Evolutionary conservation across 768 basidiomycete species (phyloP), one percentile per base, ranked within the genome.

Genomic region (Brasilioporus rufonigricans): DNA sequence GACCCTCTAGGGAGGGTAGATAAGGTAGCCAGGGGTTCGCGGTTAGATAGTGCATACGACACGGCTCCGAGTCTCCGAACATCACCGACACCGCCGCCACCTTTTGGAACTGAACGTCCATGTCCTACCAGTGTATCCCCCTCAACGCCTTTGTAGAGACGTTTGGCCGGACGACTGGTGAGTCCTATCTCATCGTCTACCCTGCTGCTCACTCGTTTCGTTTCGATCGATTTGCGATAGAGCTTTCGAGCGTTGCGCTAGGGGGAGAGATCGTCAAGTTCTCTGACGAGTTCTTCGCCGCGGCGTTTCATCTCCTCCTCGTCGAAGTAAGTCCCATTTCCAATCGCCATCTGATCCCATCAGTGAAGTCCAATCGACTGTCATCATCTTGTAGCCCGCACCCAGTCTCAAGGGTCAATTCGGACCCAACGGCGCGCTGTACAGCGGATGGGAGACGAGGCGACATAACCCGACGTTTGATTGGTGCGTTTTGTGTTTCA

Each of bases 231-330:
- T 11, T 3, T 39, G 12, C 32, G 8, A 19, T 19, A 96, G 97
- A 99, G 72, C 79, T 98, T 12, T 97, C 95, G 29, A 91, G 89
- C 57, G 86, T 85, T 18, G 85, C 86, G 0, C 75, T 98, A 13
- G 96, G 93, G 18, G 94, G 86, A 3, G 71, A 78, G 54, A 75
- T 98, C 60, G 66, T 87, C 31, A 77, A 80, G 2, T 85, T 90
- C 44, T 97, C 94, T 2, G 97, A 99, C 70, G 93, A 99, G 59
- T 99, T 98, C 78, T 99, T 99, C 65, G 93, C 92, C 11, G 83
- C 87, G 61, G 93, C 90, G 0, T 80, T 73, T 58, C 85, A 96
- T 73, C 76, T 99, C 24, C 78, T 99, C 50, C 79, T 89, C 46
- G 87, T 91, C 40, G 85, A 87, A 73, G 95, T 92, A 57, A 63